Evolutionary conservation across 2,329 filamentous ascomycete genomes (phyloP), one percentile per base, ranked within the genome.

Genomic region (Corynespora cassiicola): DNA sequence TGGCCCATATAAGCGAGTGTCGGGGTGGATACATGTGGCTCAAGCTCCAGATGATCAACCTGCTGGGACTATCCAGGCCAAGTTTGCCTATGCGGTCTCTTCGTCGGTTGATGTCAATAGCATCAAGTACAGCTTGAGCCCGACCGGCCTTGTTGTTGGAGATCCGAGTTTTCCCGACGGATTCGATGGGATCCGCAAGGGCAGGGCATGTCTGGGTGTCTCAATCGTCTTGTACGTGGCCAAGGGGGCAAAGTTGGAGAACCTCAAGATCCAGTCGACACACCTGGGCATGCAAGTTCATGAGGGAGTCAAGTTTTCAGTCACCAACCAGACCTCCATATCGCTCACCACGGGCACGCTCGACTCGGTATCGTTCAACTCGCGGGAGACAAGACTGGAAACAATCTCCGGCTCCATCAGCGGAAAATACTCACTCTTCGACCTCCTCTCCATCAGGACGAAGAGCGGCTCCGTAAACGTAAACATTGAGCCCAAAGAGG

Each of bases 381-480:
- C 68, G 2, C 65, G 68, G 9, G 56, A 69, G 34, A 73, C 66
- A n/a, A 51, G 56, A 12, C 63, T 75, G 8, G 55, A 68, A 16
- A 64, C 67, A 5, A 61, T 61, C 4, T 68, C 69, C 1, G 71
- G 71, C 6, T 66, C 65, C 12, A 68, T 75, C 28, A 67, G 54
- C 29, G 73, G 73, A 1, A 60, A 52, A 8, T 75, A 70, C 48
- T 57, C 68, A 4, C 59, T 75, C 3, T 54, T 54, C 10, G 70
- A 75, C 36, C 51, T 71, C 6, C 54, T 76, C 7, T 63, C 55
- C 12, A 57, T 76, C 21, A 61, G 54, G 2, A 73, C 70, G 1
- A 62, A 57, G 16, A 67, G 65, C n/a, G 73, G 73, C 12, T 65
- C 59, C 3, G 65, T 76, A 9, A 60, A 66, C 34, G 56, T 73